Percentiles rank a stretch among this genome's conserved stretches.
Conservation (phyloP, 208 protist species). For the Crithidia thermophila region DNA sequence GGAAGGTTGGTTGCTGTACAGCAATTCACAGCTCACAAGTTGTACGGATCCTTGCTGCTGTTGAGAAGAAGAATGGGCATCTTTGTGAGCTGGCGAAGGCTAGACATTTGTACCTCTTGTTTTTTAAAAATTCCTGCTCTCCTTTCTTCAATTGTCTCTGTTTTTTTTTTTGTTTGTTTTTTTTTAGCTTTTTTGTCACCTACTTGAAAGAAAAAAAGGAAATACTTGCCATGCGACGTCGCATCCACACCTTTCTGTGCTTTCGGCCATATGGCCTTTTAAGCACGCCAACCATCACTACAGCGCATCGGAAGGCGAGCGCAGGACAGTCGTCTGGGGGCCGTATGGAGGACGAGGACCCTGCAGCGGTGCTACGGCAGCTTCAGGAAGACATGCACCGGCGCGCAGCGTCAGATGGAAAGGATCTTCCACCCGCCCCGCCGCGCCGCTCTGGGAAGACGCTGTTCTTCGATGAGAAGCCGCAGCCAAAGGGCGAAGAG, state of each 20-base stretch:
- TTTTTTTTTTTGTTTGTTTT: not conserved
- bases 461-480: constrained; percentile 29
- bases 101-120: no score
- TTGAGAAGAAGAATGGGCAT: no score
- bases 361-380: constrained; percentile 40
- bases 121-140: no score
- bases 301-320: not conserved
- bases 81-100: no score
- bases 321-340: not conserved
- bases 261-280: not conserved
- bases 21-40: no score
- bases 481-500: not conserved
- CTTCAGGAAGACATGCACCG: constrained; percentile 43
- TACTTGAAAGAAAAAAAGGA: no score
- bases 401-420: constrained; percentile 19
- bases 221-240: constrained; percentile 31
- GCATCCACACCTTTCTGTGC: constrained; percentile 1
- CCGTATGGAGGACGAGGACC: constrained; percentile 42
- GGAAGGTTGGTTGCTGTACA: no score
- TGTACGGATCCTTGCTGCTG: no score
- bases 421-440: constrained; percentile 34
- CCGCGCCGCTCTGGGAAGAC: constrained; percentile 48
- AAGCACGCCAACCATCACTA: not conserved
- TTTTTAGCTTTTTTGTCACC: not conserved
- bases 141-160: no score